These are phyloP conservation scores for Lactifluus subvellereus DNA, from an alignment of 768 basidiomycete genomes.

Conservation along the genomic window DNA sequence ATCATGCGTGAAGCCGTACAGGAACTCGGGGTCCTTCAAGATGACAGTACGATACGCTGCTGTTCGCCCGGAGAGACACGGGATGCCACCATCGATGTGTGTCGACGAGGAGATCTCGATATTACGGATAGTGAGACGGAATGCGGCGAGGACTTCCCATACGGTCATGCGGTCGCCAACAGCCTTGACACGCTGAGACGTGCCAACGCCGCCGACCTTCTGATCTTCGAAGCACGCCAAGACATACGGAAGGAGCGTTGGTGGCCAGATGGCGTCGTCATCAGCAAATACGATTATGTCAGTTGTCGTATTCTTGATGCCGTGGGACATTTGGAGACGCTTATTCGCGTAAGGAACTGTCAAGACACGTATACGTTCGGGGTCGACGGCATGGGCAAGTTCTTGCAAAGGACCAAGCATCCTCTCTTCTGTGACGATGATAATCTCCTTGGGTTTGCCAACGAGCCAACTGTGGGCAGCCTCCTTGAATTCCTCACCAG, in stretches of 20 bases:
- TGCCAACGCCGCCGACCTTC: conserved; percentile 88
- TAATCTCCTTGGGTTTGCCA: conserved; percentile 81
- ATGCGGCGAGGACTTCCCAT: conserved; percentile 93
- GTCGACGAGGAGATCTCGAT: conserved; percentile 87
- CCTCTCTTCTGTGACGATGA: conserved; percentile 78
- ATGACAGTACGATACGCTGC: conserved; percentile 93
- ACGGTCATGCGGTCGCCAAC: conserved; percentile 77
- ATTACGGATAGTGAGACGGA: conserved; percentile 88
- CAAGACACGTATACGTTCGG: conserved; percentile 74
- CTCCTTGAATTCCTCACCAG: conserved; percentile 92
- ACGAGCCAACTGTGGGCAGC: conserved; percentile 90
- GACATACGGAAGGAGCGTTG: conserved; percentile 81
- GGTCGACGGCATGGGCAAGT: conserved; percentile 83
- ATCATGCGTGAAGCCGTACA: conserved; percentile 91
- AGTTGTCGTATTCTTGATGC: conserved; percentile 83
- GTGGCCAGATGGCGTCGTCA: conserved; percentile 95
- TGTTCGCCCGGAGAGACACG: conserved; percentile 88
- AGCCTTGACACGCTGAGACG: conserved; percentile 82
- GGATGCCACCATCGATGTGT: conserved; percentile 89
- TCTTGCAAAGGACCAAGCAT: conserved; percentile 87
- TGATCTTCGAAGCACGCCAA: conserved; percentile 94
- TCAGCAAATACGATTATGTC: conserved; percentile 95
- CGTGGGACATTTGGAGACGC: conserved; percentile 89
- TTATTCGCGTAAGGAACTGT: conserved; percentile 94
- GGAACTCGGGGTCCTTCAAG: conserved; percentile 89